Evolutionary conservation across 2,329 filamentous ascomycete genomes (phyloP).

Genomic region (Polychaeton citri): DNA sequence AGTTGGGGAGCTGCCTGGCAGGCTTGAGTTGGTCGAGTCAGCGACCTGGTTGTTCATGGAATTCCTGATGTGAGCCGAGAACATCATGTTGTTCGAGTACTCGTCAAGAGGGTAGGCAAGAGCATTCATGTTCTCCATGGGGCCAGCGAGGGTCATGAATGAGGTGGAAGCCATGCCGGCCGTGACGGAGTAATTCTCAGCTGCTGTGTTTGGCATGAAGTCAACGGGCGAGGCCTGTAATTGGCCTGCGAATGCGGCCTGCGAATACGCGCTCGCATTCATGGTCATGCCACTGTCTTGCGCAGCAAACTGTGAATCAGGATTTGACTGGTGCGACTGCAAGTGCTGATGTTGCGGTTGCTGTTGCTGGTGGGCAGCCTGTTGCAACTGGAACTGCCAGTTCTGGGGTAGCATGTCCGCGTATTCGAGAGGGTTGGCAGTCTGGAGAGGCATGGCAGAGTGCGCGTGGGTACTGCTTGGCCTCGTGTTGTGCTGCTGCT

Average conservation of each 20-base stretch:
- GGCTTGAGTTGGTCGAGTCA: slow-evolving; percentile 22
- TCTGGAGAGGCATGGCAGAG: slow-evolving; percentile 17
- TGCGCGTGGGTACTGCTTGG: slow-evolving; percentile 18
- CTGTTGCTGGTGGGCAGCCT: slow-evolving; percentile 3
- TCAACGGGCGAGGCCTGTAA: slow-evolving; percentile 34
- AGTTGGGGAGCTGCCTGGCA: slow-evolving; percentile 52
- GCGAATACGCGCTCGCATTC: slow-evolving; percentile 23
- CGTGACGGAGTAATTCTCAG: slow-evolving; percentile 21
- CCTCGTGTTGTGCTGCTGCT: slow-evolving; percentile 5
- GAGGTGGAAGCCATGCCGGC: slow-evolving; percentile 26
- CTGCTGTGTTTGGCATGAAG: slow-evolving; percentile 30
- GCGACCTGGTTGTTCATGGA: slow-evolving; percentile 24
- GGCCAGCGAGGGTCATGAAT: slow-evolving; percentile 27
- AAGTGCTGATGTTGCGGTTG: slow-evolving; percentile 4
- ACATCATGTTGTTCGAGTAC: slow-evolving; percentile 55
- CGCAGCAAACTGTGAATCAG: slow-evolving; percentile 10
- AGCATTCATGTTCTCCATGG: slow-evolving; percentile 32
- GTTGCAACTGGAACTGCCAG: slow-evolving; percentile 31
- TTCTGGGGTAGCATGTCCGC: slow-evolving; percentile 21
- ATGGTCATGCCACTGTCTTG: slow-evolving; percentile 14
- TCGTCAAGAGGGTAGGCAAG: slow-evolving; percentile 43
- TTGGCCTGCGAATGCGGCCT: slow-evolving; percentile 24
- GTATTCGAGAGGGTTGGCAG: slow-evolving; percentile 21
- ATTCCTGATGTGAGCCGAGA: slow-evolving; percentile 31
- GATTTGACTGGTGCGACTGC: slow-evolving; percentile 11